Conservation (phyloP, 768 basidiomycete genomes). For the Tulasnella sp. region DNA sequence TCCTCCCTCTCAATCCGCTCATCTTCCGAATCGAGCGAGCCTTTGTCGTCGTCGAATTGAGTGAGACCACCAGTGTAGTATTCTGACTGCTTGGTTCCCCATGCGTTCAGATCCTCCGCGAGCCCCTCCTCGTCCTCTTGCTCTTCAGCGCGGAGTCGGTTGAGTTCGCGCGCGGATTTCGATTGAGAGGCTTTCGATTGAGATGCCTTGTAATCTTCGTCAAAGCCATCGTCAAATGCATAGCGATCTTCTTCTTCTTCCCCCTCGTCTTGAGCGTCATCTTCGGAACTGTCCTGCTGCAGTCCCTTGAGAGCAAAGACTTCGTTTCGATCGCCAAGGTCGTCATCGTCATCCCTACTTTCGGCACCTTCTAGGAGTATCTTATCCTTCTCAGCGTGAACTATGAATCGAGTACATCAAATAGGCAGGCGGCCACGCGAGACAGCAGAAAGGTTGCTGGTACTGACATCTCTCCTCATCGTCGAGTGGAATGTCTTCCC, state of each 20-base stretch:
- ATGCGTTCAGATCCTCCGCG: conserved; percentile 33
- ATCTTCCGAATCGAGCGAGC: conserved; percentile 49
- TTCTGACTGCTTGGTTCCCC: conserved; percentile 68
- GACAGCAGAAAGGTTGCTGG: not conserved
- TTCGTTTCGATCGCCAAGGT: conserved; percentile 60
- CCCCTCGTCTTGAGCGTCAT: conserved; percentile 29
- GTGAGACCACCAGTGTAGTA: conserved; percentile 55
- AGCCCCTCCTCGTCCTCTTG: conserved; percentile 47
- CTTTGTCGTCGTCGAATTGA: conserved; percentile 45
- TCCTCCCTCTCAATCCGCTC: conserved; percentile 79
- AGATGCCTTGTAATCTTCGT: conserved; percentile 23
- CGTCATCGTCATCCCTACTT: conserved; percentile 34
- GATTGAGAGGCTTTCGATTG: conserved; percentile 16
- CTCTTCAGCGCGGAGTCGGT: conserved; percentile 26
- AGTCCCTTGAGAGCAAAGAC: conserved; percentile 66
- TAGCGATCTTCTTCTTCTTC: conserved; percentile 33
- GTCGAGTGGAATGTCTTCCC: conserved; percentile 60
- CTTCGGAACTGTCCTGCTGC: conserved; percentile 23
- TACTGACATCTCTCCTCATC: conserved; percentile 69
- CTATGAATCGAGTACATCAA: conserved; percentile 35
- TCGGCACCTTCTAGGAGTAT: conserved; percentile 63
- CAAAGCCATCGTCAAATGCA: conserved; percentile 15
- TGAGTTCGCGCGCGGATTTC: conserved; percentile 24
- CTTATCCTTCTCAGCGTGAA: conserved; percentile 63
- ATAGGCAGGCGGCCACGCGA: conserved; percentile 11